Percentiles rank a stretch among this genome's conserved stretches.
Conservation (phyloP, 805 yeast genomes). For the Starmerella floricola region DNA sequence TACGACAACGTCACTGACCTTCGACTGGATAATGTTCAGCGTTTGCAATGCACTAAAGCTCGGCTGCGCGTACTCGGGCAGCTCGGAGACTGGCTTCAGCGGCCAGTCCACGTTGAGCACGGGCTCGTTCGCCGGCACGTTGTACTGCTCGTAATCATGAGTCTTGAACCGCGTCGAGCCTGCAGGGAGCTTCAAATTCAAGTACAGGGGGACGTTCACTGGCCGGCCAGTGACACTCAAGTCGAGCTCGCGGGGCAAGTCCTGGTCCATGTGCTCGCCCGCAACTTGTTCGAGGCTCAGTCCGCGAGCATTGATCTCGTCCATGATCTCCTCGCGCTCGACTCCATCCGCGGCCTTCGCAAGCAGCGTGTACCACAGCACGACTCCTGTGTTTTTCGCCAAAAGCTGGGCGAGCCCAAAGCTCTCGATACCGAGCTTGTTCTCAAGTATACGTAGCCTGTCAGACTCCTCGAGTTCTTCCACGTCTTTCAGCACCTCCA, state of each 20-base stretch:
- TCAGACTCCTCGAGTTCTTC: conserved; percentile 30
- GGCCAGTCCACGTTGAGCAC: conserved; percentile 20
- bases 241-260: conserved; percentile 43
- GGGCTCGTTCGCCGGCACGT: conserved; percentile 73
- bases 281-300: conserved; percentile 2
- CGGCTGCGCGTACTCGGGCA: conserved; percentile 73
- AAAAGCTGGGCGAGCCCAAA: conserved; percentile 39
- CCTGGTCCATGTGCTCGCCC: conserved; percentile 22
- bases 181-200: conserved; percentile 62
- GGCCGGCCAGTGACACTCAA: conserved; percentile 65
- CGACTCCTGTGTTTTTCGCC: conserved; percentile 38
- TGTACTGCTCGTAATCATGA: conserved; percentile 73
- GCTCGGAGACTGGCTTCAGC: conserved; percentile 35
- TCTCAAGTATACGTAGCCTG: conserved; percentile 39
- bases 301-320: conserved; percentile 18
- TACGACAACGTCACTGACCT: conserved; percentile 70
- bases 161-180: conserved; percentile 71
- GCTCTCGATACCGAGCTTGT: conserved; percentile 41
- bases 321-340: conserved; percentile 31
- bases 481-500: conserved; percentile 29
- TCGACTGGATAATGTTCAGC: conserved; percentile 74
- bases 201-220: conserved; percentile 49
- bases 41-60: conserved; percentile 62
- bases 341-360: conserved; percentile 31
- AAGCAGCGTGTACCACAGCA: conserved; percentile 46